Base-by-base conservation (phyloP, 192 early-diverging fungal species). In the Lobosporangium transversale region DNA sequence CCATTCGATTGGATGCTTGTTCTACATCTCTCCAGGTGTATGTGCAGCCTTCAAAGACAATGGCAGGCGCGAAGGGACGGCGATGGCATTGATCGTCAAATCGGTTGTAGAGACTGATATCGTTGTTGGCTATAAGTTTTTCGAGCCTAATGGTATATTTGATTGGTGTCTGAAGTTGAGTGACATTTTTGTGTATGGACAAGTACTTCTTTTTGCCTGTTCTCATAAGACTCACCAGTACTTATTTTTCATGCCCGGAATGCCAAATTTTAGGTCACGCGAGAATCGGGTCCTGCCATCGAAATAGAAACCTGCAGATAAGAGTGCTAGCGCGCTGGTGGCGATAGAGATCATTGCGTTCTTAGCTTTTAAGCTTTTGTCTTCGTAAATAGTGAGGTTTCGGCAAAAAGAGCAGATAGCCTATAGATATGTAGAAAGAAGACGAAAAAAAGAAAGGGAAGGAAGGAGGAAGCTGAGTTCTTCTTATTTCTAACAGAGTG, bases 21-120 rank as follows among this genome's bases (percentile, higher is more conserved):
- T 85, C 81, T 36, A 85, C 27, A 12, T 85, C 78, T 14, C 62
- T 65, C 66, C 69, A 85, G 4, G 84, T 85, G 36, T 83, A 85
- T 4, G 68, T 58, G n/a, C 73, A 44, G 37, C 70, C 76, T 47
- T 85, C 81, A 58, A 85, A 85, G 20, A 79, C 23, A 3, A 85
- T 11, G 17, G 74, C 58, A 3, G 80, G 58, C 9, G 54, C 29
- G 31, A 37, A 50, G 33, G 71, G 71, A 14, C 57, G 36, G 23
- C 17, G 18, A 15, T 62, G 58, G 21, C 59, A 62, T 20, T 62
- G 58, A 3, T 66, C 65, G 24, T 66, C 73, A 37, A 76, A 76
- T 11, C 73, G 52, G 23, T 76, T 62, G 47, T 67, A 76, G 21
- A 67, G 32, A 45, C 63, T 66, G 33, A 70, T 30, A 36, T 70